Evolutionary conservation across 441 rosid genomes (phyloP).

Genomic region (Cnidoscolus chayamansa): DNA sequence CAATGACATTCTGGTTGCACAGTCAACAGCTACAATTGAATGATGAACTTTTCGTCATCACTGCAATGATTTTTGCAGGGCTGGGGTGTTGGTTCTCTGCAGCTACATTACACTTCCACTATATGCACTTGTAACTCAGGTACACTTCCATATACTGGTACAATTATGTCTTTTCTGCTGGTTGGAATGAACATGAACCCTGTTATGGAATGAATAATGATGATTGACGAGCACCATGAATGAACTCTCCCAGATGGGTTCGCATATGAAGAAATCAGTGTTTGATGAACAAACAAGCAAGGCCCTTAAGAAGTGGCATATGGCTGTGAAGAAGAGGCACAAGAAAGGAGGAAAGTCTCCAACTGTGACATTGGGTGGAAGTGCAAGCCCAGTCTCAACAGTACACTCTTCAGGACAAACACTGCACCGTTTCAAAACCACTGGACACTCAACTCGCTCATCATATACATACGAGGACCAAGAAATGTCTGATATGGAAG

Average conservation of each 20-base stretch:
- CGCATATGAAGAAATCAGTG: constrained; percentile 75
- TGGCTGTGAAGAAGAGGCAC: constrained; percentile 61
- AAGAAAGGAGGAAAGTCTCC: constrained; percentile 49
- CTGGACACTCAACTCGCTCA: constrained; percentile 60
- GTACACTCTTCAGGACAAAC: constrained; percentile 31
- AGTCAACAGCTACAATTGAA: too few species aligned
- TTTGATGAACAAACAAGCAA: constrained; percentile 89
- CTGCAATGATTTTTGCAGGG: constrained; percentile 35
- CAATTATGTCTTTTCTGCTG: not conserved
- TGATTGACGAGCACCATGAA: not conserved
- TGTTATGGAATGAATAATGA: too few species aligned
- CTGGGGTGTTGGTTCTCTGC: constrained; percentile 56
- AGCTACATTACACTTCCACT: constrained; percentile 94
- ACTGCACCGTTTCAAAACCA: constrained; percentile 72
- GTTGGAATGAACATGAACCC: not conserved
- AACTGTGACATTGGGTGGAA: constrained; percentile 45
- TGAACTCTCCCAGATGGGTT: constrained; percentile 67
- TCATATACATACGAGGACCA: constrained; percentile 41
- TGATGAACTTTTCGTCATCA: too few species aligned
- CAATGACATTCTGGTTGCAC: too few species aligned
- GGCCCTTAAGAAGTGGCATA: constrained; percentile 87
- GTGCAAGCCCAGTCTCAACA: constrained; percentile 38
- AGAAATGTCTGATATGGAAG: constrained; percentile 58
- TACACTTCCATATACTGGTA: constrained; percentile 17
- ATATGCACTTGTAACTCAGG: constrained; percentile 96